A percentile compares a stretch with the other conserved stretches of the same genome.
Conservation (phyloP, 2,329 filamentous ascomycete genomes). For the Aspergillus japonicus region DNA sequence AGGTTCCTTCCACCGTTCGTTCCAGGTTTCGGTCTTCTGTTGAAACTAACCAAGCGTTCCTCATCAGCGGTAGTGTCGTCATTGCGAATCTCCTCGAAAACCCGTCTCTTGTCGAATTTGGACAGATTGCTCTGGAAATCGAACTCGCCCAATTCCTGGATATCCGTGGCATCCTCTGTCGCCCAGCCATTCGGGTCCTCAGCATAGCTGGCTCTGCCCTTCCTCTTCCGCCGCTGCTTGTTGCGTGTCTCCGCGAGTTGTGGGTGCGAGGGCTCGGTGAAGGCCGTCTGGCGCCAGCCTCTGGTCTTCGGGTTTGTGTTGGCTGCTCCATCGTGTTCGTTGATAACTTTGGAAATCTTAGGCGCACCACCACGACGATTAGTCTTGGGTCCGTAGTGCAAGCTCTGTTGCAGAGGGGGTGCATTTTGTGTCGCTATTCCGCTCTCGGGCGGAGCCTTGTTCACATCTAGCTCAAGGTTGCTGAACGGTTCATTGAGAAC, state of each 20-base stretch:
- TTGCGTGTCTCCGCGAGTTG: conserved; percentile 37
- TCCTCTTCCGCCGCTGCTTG: conserved; percentile 48
- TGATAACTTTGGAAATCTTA: conserved; percentile 38
- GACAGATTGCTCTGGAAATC: conserved; percentile 87
- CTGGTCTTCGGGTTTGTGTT: conserved; percentile 52
- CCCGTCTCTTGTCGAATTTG: conserved; percentile 88
- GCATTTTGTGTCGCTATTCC: conserved; percentile 11
- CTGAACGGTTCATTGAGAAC: conserved; percentile 48
- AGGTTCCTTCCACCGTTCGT: conserved; percentile 83
- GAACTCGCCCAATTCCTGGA: conserved; percentile 89
- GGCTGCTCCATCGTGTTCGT: conserved; percentile 34
- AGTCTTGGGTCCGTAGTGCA: conserved; percentile 35
- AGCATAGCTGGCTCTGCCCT: conserved; percentile 45
- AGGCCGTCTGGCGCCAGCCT: conserved; percentile 67
- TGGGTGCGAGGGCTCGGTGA: conserved; percentile 56
- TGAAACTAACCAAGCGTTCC: conserved; percentile 86
- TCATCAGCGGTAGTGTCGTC: conserved; percentile 88
- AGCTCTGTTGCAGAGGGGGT: conserved; percentile 22
- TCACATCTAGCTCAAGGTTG: conserved; percentile 37
- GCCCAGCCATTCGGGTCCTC: conserved; percentile 80
- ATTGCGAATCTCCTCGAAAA: conserved; percentile 88
- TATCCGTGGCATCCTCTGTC: conserved; percentile 92
- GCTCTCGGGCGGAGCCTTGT: conserved; percentile 13
- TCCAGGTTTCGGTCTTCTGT: conserved; percentile 64
- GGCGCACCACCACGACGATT: conserved; percentile 49